Percentiles rank a stretch among this genome's conserved stretches.
Conservation (phyloP, 306 rosid species). For the Hippophae tibetana region DNA sequence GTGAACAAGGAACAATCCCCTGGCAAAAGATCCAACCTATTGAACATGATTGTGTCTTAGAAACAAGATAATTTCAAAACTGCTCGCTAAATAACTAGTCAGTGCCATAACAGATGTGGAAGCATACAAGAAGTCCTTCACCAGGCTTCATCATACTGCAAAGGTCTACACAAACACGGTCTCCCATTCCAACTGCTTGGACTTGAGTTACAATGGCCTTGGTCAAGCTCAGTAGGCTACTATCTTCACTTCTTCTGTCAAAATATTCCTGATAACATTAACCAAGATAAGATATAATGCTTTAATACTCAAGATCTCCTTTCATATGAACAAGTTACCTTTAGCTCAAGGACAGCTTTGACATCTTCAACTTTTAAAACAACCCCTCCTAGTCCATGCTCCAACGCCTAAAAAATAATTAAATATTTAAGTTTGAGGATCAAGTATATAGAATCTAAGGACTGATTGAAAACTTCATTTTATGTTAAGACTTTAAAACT, state of each 20-base stretch:
- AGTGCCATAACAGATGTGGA: background rate
- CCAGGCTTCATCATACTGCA: slow-evolving; percentile 87
- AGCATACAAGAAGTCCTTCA: slow-evolving; percentile 81
- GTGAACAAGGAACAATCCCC: slow-evolving; percentile 82
- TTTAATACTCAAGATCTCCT: slow-evolving; percentile 16
- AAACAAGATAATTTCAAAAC: slow-evolving; percentile 1
- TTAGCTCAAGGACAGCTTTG: slow-evolving; percentile 60
- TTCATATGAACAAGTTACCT: slow-evolving; percentile 41
- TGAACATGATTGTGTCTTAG: slow-evolving; percentile 7
- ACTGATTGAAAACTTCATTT: background rate
- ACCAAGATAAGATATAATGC: slow-evolving; percentile 30
- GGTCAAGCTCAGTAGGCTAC: slow-evolving; percentile 54
- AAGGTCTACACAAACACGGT: slow-evolving; percentile 91
- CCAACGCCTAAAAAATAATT: slow-evolving; percentile 54
- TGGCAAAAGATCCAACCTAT: slow-evolving; percentile 87
- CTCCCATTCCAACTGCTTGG: slow-evolving; percentile 81
- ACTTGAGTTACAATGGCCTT: slow-evolving; percentile 60
- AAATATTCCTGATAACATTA: slow-evolving; percentile 64
- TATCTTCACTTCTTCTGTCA: slow-evolving; percentile 62
- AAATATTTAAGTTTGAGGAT: slow-evolving; percentile 9
- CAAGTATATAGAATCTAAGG: background rate
- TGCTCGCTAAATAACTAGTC: slow-evolving; percentile 9
- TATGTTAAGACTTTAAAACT: slow-evolving; percentile 1
- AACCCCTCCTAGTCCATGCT: slow-evolving; percentile 84
- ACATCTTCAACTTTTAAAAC: slow-evolving; percentile 67